Conservation (phyloP, 768 basidiomycete species). For the Pisolithus albus region DNA sequence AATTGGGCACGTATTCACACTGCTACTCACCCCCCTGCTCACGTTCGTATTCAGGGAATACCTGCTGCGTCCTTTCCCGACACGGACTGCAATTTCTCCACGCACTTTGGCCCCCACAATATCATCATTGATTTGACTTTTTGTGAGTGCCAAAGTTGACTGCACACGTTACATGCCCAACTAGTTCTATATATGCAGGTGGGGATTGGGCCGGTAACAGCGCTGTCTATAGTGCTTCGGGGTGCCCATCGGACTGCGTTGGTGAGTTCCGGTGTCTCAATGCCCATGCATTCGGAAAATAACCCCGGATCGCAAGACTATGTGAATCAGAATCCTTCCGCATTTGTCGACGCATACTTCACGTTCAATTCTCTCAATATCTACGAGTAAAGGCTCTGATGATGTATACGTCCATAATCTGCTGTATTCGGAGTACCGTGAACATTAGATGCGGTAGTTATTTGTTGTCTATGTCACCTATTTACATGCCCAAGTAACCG, state of each 20-base stretch:
- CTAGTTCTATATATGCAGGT: conserved; percentile 8
- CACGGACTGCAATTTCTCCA: conserved; percentile 49
- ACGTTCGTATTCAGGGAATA: conserved; percentile 34
- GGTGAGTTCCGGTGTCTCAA: conserved; percentile 9
- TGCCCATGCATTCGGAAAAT: not conserved
- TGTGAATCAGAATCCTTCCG: conserved; percentile 29
- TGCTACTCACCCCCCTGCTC: not conserved
- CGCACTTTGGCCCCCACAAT: conserved; percentile 46
- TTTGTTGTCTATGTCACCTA: no score
- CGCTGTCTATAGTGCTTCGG: conserved; percentile 11
- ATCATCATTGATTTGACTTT: conserved; percentile 49
- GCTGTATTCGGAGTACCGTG: no score
- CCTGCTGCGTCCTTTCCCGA: conserved; percentile 58
- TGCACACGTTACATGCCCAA: conserved; percentile 3
- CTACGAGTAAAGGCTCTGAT: conserved; percentile 19
- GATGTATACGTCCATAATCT: no score
- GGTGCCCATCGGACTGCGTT: conserved; percentile 23
- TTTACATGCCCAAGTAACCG: no score
- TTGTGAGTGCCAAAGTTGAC: conserved; percentile 6
- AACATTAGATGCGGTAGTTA: no score
- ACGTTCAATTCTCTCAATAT: conserved; percentile 31
- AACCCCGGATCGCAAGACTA: conserved; percentile 7
- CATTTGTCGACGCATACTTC: conserved; percentile 34
- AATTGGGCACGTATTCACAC: conserved; percentile 16
- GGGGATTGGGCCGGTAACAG: conserved; percentile 25